A percentile compares a stretch with the other conserved stretches of the same genome.
phyloP scores from a whole-genome alignment of 306 rosid genomes.

The Datisca glomerata region DNA sequence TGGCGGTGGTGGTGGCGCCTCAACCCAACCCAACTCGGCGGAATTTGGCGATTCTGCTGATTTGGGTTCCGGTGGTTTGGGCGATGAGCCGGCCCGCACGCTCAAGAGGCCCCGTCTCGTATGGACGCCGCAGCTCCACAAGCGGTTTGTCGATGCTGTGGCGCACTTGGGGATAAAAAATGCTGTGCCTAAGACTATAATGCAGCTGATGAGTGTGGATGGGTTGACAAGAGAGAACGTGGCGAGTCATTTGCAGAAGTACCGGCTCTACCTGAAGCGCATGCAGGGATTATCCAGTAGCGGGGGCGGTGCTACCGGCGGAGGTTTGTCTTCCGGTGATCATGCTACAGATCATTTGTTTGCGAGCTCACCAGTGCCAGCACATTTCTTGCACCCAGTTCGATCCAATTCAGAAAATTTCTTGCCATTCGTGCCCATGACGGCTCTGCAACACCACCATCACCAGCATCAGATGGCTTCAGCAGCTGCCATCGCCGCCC shows the following conservation, averaged over 20 bases:
- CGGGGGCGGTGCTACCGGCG: constrained; percentile 21
- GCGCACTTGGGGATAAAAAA: constrained; percentile 92
- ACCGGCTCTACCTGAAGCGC: constrained; percentile 86
- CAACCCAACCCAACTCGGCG: constrained; percentile 44
- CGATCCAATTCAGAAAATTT: constrained; percentile 64
- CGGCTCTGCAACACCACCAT: constrained; percentile 64
- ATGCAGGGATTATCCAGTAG: constrained; percentile 66
- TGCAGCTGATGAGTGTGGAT: constrained; percentile 98
- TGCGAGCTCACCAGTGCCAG: constrained; percentile 84
- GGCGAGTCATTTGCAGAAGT: constrained; percentile 91
- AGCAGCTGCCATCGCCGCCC: constrained; percentile 14
- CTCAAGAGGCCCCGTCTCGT: constrained; percentile 89
- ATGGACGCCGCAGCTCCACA: constrained; percentile 97
- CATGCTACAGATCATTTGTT: constrained; percentile 83
- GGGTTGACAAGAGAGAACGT: constrained; percentile 90
- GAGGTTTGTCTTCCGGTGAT: constrained; percentile 29
- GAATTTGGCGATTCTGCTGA: constrained; percentile 82
- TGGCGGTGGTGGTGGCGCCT: not conserved
- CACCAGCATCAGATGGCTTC: constrained; percentile 47
- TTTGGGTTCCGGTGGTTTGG: constrained; percentile 60
- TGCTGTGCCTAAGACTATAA: constrained; percentile 96
- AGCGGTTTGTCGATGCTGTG: constrained; percentile 87
- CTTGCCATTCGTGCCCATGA: constrained; percentile 70
- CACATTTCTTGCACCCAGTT: constrained; percentile 69
- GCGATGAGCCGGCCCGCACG: constrained; percentile 81